Base-by-base conservation (phyloP, 2,329 filamentous ascomycete genomes). In the Aspergillus nomiae region DNA sequence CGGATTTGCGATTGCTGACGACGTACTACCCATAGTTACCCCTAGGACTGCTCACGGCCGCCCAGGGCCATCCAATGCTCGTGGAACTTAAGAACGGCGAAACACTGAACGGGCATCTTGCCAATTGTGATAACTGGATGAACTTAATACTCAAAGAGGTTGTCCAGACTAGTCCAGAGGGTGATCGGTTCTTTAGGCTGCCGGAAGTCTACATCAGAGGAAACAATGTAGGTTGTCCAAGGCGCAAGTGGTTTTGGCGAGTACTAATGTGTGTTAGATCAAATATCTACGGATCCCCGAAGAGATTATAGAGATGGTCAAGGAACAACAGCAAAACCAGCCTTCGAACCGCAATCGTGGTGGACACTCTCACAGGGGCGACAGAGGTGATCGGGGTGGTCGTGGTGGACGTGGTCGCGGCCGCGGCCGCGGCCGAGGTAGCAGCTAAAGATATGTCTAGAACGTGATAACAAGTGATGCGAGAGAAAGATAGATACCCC, bases 101-200 rank as follows among this genome's bases (percentile, higher is more conserved):
- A 81, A 98, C 95, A 0, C 87, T 99, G 65, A 99, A 98, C 81
- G 95, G 95, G 67, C 93, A 97, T 76, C 85, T 99, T 63, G 91
- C 97, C 78, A 92, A 90, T 79, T 99, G 94, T 88, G 95, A 99
- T 79, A 99, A 94, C 56, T 99, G 95, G 93, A 99, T 99, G 95
- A 99, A 99, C 82, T 83, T 99, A 71, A 98, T 94, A 2, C 82
- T 99, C 69, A 96, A 95, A 80, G 95, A 98, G 79, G 96, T 99
- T 26, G 92, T 98, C 41, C 94, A 98, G 81, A 98, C 95, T 21
- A 97, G 91, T 76, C 89, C 94, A 28, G 94, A 98, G 74, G 95
- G 93, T 66, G 94, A 98, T 80, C 94, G 91, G 76, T 99, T 99
- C 80, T 90, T 92, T 78, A 87, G 92, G 74, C 82, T 99, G 79